These are phyloP conservation scores for Amanita phalloides DNA, from an alignment of 768 basidiomycete species.

Conservation along the genomic window DNA sequence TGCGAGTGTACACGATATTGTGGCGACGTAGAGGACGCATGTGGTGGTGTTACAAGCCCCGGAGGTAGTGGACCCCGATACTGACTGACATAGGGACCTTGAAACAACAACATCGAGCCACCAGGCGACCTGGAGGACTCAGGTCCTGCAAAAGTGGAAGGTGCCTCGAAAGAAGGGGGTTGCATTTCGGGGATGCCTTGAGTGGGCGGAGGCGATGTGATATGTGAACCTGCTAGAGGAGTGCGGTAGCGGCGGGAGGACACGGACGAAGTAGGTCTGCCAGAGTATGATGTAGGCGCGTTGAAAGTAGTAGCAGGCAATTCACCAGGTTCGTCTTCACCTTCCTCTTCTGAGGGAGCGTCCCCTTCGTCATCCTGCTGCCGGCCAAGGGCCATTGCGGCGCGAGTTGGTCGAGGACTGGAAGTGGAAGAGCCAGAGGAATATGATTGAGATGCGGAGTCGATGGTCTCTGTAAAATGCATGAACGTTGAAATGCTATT, in stretches of 20 bases:
- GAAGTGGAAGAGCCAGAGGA: slow-evolving; percentile 59
- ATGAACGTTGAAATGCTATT: not conserved
- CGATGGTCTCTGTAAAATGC: slow-evolving; percentile 26
- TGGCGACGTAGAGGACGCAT: slow-evolving; percentile 23
- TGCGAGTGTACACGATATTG: slow-evolving; percentile 24
- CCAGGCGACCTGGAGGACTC: slow-evolving; percentile 26
- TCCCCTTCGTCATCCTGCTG: slow-evolving; percentile 19
- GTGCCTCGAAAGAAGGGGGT: slow-evolving; percentile 62
- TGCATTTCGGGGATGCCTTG: slow-evolving; percentile 51
- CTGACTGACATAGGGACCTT: slow-evolving; percentile 24
- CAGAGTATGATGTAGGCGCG: slow-evolving; percentile 23
- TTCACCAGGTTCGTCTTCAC: slow-evolving; percentile 36
- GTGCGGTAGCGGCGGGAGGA: slow-evolving; percentile 75
- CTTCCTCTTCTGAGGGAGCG: slow-evolving; percentile 32
- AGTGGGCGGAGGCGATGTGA: slow-evolving; percentile 43
- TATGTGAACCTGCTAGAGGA: slow-evolving; percentile 53
- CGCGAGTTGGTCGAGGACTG: slow-evolving; percentile 14
- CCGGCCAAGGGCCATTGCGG: not conserved
- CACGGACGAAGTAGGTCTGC: slow-evolving; percentile 66
- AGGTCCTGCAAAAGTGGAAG: slow-evolving; percentile 58
- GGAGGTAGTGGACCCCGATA: slow-evolving; percentile 28
- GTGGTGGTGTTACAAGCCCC: slow-evolving; percentile 26
- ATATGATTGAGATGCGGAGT: slow-evolving; percentile 44
- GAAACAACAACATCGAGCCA: slow-evolving; percentile 22
- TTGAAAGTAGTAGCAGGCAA: slow-evolving; percentile 21